phyloP scores from a whole-genome alignment of 768 basidiomycete genomes.

The Rhizopogon vesiculosus region DNA sequence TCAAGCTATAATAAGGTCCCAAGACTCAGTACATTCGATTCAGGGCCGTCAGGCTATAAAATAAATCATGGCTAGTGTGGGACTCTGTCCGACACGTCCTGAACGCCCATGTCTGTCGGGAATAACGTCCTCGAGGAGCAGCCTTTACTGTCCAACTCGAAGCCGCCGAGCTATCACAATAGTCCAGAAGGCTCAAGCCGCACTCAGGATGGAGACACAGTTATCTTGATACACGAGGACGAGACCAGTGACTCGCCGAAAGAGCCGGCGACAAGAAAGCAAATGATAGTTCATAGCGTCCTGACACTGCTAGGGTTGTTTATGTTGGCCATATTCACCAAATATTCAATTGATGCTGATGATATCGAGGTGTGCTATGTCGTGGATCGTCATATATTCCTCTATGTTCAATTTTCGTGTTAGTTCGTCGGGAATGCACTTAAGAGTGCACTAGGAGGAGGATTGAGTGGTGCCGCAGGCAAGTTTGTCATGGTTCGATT shows the following conservation, averaged over 20 bases:
- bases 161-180: constrained; percentile 13
- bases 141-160: constrained; percentile 17
- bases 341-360: constrained; percentile 64
- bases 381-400: constrained; percentile 39
- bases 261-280: constrained; percentile 6
- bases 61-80: no score
- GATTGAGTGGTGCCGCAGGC: constrained; percentile 86
- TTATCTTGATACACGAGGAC: not conserved
- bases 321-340: constrained; percentile 51
- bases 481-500: constrained; percentile 5
- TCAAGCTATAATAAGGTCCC: no score
- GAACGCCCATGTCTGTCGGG: constrained; percentile 14
- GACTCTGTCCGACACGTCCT: no score
- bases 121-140: constrained; percentile 13
- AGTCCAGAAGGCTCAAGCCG: no score
- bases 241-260: constrained; percentile 4
- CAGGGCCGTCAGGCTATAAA: no score
- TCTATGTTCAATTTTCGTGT: constrained; percentile 22
- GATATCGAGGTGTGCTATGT: constrained; percentile 53
- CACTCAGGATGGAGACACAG: constrained; percentile 10
- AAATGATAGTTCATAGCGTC: constrained; percentile 23
- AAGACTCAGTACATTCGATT: no score
- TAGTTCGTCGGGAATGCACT: constrained; percentile 77
- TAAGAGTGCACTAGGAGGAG: constrained; percentile 83
- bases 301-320: constrained; percentile 33